phyloP scores from a whole-genome alignment of 805 yeast species.

The Kregervanrija fluxuum region DNA sequence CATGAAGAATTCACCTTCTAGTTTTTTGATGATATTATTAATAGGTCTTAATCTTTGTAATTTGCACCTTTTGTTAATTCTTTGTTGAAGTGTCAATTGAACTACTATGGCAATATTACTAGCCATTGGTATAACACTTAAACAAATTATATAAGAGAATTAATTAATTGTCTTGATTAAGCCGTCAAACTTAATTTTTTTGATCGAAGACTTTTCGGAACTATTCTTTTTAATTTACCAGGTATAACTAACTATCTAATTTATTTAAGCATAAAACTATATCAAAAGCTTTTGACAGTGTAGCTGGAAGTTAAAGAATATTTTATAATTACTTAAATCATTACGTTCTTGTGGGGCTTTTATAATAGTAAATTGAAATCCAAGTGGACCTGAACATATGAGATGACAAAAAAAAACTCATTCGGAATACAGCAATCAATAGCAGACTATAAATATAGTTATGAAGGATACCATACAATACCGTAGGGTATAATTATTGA shows the following conservation, averaged over 20 bases:
- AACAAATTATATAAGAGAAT: slow-evolving; percentile 9
- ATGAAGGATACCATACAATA: slow-evolving; percentile 14
- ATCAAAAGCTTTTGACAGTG: slow-evolving; percentile 22
- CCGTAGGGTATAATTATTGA: slow-evolving; percentile 20
- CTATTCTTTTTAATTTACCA: slow-evolving; percentile 26
- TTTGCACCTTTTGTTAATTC: slow-evolving; percentile 16
- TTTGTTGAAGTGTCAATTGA: slow-evolving; percentile 13
- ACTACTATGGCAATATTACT: slow-evolving; percentile 15
- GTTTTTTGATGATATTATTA: slow-evolving; percentile 19
- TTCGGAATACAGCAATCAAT: slow-evolving; percentile 16
- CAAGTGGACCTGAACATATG: slow-evolving; percentile 23
- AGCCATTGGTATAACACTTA: slow-evolving; percentile 19
- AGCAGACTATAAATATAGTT: slow-evolving; percentile 14
- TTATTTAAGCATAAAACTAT: slow-evolving; percentile 22
- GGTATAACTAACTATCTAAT: slow-evolving; percentile 24
- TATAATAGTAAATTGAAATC: slow-evolving; percentile 17
- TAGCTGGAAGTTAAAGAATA: no score
- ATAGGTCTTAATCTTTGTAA: slow-evolving; percentile 22
- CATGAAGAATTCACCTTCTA: slow-evolving; percentile 33
- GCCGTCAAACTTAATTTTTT: slow-evolving; percentile 5
- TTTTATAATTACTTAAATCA: slow-evolving; percentile 16
- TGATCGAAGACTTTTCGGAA: slow-evolving; percentile 21
- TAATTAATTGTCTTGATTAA: neutral
- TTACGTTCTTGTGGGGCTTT: slow-evolving; percentile 23
- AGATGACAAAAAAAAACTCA: slow-evolving; percentile 17